These are phyloP conservation scores for Hyaloscypha hepaticicola DNA, from an alignment of 495 filamentous ascomycete species.

Conservation along the genomic window DNA sequence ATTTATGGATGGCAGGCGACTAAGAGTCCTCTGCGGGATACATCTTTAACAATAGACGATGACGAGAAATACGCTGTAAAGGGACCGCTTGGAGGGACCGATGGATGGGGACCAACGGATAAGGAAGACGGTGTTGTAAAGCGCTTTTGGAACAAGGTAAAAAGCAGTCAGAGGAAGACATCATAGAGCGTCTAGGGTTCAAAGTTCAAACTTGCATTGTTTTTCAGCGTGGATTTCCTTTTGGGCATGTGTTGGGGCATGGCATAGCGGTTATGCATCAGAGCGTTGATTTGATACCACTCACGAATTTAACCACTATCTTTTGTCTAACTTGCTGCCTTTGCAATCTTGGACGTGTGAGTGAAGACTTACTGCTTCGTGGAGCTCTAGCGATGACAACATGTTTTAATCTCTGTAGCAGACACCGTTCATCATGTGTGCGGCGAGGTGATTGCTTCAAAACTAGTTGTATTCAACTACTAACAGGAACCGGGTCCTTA, in stretches of 20 bases:
- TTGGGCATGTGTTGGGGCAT: constrained; percentile 10
- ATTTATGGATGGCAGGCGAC: constrained; percentile 58
- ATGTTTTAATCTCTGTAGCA: too few relatives aligned
- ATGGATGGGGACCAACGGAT: constrained; percentile 44
- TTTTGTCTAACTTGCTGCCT: not conserved
- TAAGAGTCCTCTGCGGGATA: constrained; percentile 48
- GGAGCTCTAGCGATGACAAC: too few relatives aligned
- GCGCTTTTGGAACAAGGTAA: constrained; percentile 56
- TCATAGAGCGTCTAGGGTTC: constrained; percentile 2
- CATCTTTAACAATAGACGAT: constrained; percentile 32
- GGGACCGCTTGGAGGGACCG: constrained; percentile 33
- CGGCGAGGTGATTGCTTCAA: too few relatives aligned
- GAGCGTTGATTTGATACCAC: constrained; percentile 20
- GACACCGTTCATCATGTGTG: too few relatives aligned
- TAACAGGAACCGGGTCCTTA: too few relatives aligned
- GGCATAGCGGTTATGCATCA: constrained; percentile 17
- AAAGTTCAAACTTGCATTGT: constrained; percentile 10
- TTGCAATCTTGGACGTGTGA: not conserved
- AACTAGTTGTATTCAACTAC: too few relatives aligned
- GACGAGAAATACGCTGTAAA: constrained; percentile 28
- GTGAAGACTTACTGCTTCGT: too few relatives aligned
- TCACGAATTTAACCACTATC: constrained; percentile 10
- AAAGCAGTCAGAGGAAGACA: constrained; percentile 30
- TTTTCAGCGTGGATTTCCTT: constrained; percentile 22
- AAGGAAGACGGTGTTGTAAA: constrained; percentile 49